Evolutionary conservation across 345 rosid species (phyloP), one percentile per base, ranked within the genome.

Genomic region (Laguncularia racemosa): DNA sequence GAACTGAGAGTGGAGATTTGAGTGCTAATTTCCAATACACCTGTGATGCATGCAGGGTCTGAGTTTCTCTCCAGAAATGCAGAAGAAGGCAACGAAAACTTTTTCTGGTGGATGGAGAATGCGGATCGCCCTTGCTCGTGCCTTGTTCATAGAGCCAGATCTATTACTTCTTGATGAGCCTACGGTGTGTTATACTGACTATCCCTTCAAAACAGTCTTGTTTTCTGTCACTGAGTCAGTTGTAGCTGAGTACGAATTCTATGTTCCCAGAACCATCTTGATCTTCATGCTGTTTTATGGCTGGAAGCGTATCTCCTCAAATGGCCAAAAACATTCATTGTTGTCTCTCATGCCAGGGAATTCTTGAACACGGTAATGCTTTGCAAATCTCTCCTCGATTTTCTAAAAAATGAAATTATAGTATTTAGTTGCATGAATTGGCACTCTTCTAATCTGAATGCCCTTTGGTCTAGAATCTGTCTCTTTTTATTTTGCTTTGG

Each of bases 61-160:
- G 60, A 89, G 97, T 76, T 93, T 93, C 91, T 46, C 96, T 61
- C 81, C 87, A 63, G 97, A 93, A 60, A 93, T 93, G 99, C 95
- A 84, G 81, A 60, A 49, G 64, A 87, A 74, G 71, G 62, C 95
- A 44, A 93, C 99, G 38, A 93, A 79, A 76, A 62, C 88, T 5
- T 89, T 93, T 74, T 93, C 99, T 67, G 99, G 99, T 68, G 97
- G 97, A 73, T 93, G 99, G 97, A 79, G 99, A 46, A 93, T 93
- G 99, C 78, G 99, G 73, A 87, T 93, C 61, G 99, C 99, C 55
- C 86, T 93, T 70, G 99, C 99, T 56, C 97, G 95, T 61, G 97
- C 96, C 0, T 70, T 93, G 60, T 93, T 82, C 74, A 78, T 93
- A 50, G 99, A 93, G 72, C 99, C 99, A 56, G 99, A 93, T 71